Base-by-base conservation (phyloP, 495 filamentous ascomycete species). In the Penicillium taxi region DNA sequence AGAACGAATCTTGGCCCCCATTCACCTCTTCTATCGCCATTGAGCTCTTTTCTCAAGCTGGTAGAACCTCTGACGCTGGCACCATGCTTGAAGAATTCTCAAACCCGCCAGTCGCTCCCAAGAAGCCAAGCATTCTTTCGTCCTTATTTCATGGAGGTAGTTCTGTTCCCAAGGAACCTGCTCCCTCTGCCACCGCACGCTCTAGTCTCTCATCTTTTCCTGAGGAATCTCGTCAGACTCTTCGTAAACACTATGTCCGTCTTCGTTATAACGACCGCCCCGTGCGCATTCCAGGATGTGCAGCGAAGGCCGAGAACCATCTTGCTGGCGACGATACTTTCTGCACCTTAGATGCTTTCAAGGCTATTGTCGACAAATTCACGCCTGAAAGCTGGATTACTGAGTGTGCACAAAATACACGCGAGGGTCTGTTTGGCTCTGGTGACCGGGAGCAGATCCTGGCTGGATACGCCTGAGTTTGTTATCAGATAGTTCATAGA, bases 311-410 rank as follows among this genome's bases (percentile, higher is more conserved):
- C 1, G 84, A 85, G 19, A 94, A 88, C 26, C 91, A 98, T 61
- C 70, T 94, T 4, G 75, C 88, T 18, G 88, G 87, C 2, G 84
- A 98, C 53, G 82, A 88, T 44, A 84, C 73, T 15, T 94, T 98
- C 55, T 96, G 91, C 64, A 98, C 91, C 1, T 53, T 98, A 46
- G 76, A 83, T 30, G 77, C 91, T 2, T 98, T 98, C 73, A 96
- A 96, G 58, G 65, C 72, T 32, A 85, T 95, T 44, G 83, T 90
- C 12, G 88, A 94, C 58, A 86, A 86, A 46, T 91, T 86, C 53
- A 90, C 84, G 4, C 91, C 91, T 0, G 58, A 65, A 32, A 73
- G 82, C 50, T 96, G 86, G 89, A 81, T 75, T 50, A 53, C 70
- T 31, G 78, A 84, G 30, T 98, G 91, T 56, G 55, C 66, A 11